phyloP scores from a whole-genome alignment of 2,329 filamentous ascomycete species.

The Penicillium psychrosexuale region DNA sequence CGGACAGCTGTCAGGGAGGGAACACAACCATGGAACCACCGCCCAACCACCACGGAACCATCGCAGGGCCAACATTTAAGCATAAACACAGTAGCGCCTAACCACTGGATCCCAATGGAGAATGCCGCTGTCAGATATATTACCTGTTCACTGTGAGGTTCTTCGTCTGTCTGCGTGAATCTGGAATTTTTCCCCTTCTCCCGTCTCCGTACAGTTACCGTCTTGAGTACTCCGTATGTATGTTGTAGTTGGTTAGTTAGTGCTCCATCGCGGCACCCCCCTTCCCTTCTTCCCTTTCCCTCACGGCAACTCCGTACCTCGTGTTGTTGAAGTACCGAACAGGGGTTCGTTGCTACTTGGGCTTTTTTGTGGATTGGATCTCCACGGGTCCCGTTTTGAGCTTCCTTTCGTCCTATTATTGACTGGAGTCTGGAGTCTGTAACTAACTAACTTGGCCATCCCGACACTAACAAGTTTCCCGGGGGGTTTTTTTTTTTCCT shows the following conservation, averaged over 20 bases:
- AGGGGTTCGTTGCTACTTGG: background rate
- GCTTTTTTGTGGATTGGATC: background rate
- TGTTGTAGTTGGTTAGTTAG: background rate
- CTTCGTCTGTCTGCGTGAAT: background rate
- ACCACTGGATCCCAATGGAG: constrained; percentile 16
- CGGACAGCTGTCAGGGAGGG: constrained; percentile 7
- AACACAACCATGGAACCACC: constrained; percentile 18
- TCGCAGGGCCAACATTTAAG: constrained; percentile 16
- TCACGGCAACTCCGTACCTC: background rate
- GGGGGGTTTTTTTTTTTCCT: constrained; percentile 1
- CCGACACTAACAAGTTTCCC: constrained; percentile 1
- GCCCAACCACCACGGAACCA: constrained; percentile 15
- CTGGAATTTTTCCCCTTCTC: background rate
- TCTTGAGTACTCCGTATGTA: background rate
- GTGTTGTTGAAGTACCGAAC: background rate
- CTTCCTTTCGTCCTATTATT: background rate
- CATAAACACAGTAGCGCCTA: constrained; percentile 24
- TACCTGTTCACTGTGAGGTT: no score
- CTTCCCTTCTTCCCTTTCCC: background rate
- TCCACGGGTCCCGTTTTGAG: background rate
- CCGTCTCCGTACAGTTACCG: background rate
- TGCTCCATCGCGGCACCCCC: background rate
- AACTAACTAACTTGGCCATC: background rate
- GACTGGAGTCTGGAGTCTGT: background rate
- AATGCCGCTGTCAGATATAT: constrained; percentile 20